Conservation (phyloP, 345 rosid genomes). For the Eucalyptus shirleyi region DNA sequence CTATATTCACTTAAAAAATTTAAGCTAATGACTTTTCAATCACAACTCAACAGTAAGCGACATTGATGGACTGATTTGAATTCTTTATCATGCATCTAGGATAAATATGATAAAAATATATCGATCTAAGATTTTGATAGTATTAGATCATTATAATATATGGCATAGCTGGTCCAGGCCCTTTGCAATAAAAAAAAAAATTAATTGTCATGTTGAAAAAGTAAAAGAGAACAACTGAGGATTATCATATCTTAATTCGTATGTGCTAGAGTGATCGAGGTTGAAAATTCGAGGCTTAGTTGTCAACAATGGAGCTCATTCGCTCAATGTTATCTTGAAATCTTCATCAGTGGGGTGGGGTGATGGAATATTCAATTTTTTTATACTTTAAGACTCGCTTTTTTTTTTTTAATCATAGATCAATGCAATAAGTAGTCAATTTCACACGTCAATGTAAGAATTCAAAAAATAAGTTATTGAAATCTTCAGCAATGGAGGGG, state of each 20-base stretch:
- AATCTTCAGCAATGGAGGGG: neutral
- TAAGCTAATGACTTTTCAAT: no score
- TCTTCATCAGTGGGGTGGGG: neutral
- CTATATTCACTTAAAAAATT: no score
- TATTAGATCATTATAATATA: no score
- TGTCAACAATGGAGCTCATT: neutral
- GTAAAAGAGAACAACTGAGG: neutral
- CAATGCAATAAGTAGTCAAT: neutral
- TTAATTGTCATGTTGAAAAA: neutral
- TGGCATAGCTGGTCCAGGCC: rapidly evolving
- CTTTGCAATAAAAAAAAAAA: rapidly evolving
- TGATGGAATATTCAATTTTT: no score
- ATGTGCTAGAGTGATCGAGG: neutral
- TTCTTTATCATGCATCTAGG: neutral
- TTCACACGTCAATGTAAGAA: neutral
- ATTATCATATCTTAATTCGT: neutral
- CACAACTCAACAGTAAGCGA: neutral
- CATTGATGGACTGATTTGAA: neutral
- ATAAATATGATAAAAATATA: neutral
- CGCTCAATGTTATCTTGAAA: neutral
- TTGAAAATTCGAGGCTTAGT: neutral
- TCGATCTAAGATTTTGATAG: neutral
- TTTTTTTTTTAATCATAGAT: neutral
- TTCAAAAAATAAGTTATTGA: neutral
- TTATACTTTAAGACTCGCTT: no score